Evolutionary conservation across 2,329 filamentous ascomycete genomes (phyloP), one percentile per base, ranked within the genome.

Genomic region (Colletotrichum sp.): DNA sequence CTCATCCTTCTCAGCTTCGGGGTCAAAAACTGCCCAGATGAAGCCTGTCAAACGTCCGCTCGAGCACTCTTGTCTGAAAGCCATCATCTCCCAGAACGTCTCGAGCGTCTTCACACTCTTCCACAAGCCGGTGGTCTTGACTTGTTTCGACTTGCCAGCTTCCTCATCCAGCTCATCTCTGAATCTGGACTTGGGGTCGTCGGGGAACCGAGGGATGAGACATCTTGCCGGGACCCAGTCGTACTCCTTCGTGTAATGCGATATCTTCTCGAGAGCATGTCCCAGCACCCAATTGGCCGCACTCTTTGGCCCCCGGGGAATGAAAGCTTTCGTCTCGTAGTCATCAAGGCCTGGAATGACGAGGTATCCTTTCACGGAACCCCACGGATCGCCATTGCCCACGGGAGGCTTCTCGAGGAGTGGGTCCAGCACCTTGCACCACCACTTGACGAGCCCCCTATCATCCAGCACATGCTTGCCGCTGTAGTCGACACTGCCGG

Each of bases 51-150:
- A 89, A 21, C 96, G 90, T 0, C 97, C 98, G 39, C 96, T 95
- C 1, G 96, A 98, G 82, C 97, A 99, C 82, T 99, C 97, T 83
- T 99, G 97, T 72, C 97, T 90, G 82, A 95, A 99, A 0, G 96
- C 94, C 96, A 99, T 99, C 90, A 98, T 94, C 77, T 99, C 97
- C 97, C 97, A 99, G 81, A 99, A 99, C 79, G 96, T 93, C n/a
- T 96, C 95, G 55, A 99, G 86, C 0, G 92, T 94, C 82, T 90
- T 93, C 28, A 98, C 93, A 75, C 94, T 96, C 82, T 93, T 94
- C 97, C 97, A 99, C 72, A 91, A 89, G 1, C 94, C 94, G 4
- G 87, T 86, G 30, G 87, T 89, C 78, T 91, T 90, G 78, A 90
- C 85, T 70, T 86, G 86, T 7, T 85, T 85, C 3, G 90, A 88